Conservation (phyloP, 768 basidiomycete species). For the Chalciporus sphaerocephalus region DNA sequence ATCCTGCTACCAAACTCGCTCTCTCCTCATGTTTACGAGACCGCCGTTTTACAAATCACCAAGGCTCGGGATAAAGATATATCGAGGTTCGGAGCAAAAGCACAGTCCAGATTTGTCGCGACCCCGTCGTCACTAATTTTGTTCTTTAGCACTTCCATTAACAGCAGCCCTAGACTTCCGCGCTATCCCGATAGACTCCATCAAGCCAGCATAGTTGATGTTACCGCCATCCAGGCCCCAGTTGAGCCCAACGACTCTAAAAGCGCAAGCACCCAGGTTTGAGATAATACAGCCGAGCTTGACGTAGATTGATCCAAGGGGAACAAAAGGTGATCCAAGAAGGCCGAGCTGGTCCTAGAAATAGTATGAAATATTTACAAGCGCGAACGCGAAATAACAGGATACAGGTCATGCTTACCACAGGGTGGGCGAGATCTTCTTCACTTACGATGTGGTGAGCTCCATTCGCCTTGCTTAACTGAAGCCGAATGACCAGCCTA, state of each 20-base stretch:
- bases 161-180: not conserved
- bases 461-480: constrained; percentile 41
- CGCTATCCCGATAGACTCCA: constrained; percentile 19
- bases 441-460: constrained; percentile 47
- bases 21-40: too few species aligned
- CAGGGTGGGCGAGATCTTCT: constrained; percentile 58
- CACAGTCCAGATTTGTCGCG: not conserved
- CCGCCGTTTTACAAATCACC: too few species aligned
- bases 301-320: constrained; percentile 11
- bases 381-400: not conserved
- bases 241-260: constrained; percentile 18
- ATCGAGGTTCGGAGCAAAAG: too few species aligned
- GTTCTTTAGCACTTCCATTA: constrained; percentile 16
- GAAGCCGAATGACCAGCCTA: constrained; percentile 49
- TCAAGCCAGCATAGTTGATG: constrained; percentile 15
- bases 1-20: too few species aligned
- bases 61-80: too few species aligned
- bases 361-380: constrained; percentile 1
- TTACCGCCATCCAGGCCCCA: constrained; percentile 19
- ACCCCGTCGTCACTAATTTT: not conserved
- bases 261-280: constrained; percentile 22
- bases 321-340: constrained; percentile 19
- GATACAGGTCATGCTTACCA: constrained; percentile 28
- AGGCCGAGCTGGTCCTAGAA: constrained; percentile 21
- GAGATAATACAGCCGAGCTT: constrained; percentile 21